These are phyloP conservation scores for Ephemerocybe angulata DNA, from an alignment of 768 basidiomycete species.

Conservation along the genomic window DNA sequence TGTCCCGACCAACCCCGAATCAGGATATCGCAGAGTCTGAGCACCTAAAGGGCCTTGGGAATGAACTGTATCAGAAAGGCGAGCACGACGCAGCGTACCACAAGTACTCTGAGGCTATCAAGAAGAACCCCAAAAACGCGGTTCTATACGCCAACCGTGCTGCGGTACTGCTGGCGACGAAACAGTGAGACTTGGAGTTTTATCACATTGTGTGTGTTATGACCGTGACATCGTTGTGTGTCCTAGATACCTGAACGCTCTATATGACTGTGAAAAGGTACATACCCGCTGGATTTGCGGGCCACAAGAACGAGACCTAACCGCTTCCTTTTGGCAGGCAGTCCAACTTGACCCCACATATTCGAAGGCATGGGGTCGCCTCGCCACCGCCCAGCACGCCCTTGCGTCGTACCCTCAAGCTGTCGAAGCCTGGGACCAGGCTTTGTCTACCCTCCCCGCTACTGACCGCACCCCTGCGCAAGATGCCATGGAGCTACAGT, in stretches of 20 bases:
- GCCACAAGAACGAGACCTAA: not conserved
- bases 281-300: not conserved
- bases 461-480: not conserved
- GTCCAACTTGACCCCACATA: conserved; percentile 4
- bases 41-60: conserved; percentile 1
- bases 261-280: too few relatives aligned
- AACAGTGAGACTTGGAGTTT: too few relatives aligned
- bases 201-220: too few relatives aligned
- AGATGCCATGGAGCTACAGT: conserved; percentile 5
- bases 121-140: conserved; percentile 5
- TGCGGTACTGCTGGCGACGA: conserved; percentile 2
- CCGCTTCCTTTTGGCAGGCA: not conserved
- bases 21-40: not conserved
- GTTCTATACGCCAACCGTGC: conserved; percentile 6
- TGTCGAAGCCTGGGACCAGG: conserved; percentile 1
- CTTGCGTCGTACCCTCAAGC: not conserved
- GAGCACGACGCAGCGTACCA: not conserved
- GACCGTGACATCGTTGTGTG: too few relatives aligned
- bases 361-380: conserved; percentile 6
- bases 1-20: not conserved
- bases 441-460: not conserved
- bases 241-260: too few relatives aligned
- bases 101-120: conserved; percentile 7
- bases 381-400: not conserved
- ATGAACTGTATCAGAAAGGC: not conserved